phyloP scores from a whole-genome alignment of 441 rosid genomes.

The Eruca vesicaria region DNA sequence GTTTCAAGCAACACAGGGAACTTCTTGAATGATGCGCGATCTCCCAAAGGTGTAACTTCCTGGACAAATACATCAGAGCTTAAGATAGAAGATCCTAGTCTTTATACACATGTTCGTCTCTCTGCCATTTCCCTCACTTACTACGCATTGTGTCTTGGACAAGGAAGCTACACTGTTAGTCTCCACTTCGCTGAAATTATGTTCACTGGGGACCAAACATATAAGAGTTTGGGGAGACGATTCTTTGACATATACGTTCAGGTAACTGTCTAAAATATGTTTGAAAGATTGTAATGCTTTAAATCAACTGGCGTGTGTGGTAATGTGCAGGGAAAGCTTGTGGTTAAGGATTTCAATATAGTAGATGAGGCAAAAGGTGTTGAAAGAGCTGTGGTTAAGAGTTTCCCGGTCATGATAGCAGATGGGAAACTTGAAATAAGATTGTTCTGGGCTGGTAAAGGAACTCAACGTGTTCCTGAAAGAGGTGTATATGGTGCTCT shows the following conservation, averaged over 20 bases:
- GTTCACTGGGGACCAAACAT: constrained; percentile 35
- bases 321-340: constrained; percentile 39
- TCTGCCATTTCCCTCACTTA: constrained; percentile 60
- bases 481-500: constrained; percentile 66
- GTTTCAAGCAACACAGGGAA: constrained; percentile 53
- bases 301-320: neutral
- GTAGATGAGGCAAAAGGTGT: constrained; percentile 46
- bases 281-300: neutral
- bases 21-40: constrained; percentile 41
- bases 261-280: constrained; percentile 33
- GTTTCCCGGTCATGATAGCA: constrained; percentile 34
- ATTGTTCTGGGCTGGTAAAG: constrained; percentile 61
- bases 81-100: constrained; percentile 25
- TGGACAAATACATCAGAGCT: constrained; percentile 15
- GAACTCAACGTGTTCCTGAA: constrained; percentile 43
- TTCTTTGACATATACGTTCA: constrained; percentile 60
- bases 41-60: neutral
- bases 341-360: constrained; percentile 45
- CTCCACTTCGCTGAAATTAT: constrained; percentile 69
- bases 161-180: constrained; percentile 49
- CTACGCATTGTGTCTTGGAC: constrained; percentile 47
- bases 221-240: constrained; percentile 51
- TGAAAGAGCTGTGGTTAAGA: constrained; percentile 34
- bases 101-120: constrained; percentile 49
- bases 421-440: constrained; percentile 47